These are phyloP conservation scores for Populus davidiana DNA, from an alignment of 345 rosid genomes.

Conservation along the genomic window DNA sequence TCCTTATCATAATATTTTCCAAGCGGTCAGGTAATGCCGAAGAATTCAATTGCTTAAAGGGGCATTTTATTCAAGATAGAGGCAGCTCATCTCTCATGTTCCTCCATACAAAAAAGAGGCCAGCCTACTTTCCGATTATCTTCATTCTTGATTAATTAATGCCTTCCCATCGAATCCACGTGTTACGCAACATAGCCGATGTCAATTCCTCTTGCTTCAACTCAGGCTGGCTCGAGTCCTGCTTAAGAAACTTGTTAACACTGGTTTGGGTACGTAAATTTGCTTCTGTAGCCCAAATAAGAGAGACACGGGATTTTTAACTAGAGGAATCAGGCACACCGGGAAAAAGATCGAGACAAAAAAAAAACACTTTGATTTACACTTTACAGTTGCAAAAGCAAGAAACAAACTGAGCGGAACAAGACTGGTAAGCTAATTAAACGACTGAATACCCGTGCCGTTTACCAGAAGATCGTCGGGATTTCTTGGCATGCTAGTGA, in stretches of 20 bases:
- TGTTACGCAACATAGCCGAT: not conserved
- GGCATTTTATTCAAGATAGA: no score
- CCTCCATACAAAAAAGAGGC: no score
- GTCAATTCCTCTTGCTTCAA: not conserved
- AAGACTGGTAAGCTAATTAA: not conserved
- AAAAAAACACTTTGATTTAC: not conserved
- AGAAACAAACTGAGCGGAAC: not conserved
- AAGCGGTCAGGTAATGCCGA: no score
- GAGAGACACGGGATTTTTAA: not conserved
- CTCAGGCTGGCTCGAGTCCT: no score
- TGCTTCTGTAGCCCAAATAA: not conserved
- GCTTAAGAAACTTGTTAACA: no score
- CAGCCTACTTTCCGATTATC: no score
- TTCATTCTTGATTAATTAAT: no score
- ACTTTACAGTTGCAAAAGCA: not conserved
- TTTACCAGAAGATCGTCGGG: slow-evolving; percentile 7
- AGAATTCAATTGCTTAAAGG: no score
- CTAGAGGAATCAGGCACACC: not conserved
- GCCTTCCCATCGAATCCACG: not conserved
- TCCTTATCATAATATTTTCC: no score
- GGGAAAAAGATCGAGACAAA: not conserved
- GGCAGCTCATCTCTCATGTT: no score
- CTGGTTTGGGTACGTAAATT: not conserved
- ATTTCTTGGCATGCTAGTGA: not conserved
- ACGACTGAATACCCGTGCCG: not conserved